Evolutionary conservation across 2,329 filamentous ascomycete species (phyloP).

Genomic region (Lithohypha guttulata): DNA sequence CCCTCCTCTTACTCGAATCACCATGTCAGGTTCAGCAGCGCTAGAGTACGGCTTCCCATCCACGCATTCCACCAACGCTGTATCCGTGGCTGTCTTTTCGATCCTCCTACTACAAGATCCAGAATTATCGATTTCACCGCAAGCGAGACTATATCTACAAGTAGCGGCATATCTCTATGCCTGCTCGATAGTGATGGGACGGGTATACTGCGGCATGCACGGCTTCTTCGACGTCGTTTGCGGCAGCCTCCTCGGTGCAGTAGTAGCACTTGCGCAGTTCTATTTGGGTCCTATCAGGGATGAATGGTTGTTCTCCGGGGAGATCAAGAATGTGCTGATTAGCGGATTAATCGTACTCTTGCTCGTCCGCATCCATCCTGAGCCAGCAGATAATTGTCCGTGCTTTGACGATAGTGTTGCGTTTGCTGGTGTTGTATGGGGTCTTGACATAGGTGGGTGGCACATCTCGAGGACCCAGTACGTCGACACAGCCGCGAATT

Average conservation of each 20-base stretch:
- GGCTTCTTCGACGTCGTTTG: slow-evolving; percentile 84
- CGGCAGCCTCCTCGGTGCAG: slow-evolving; percentile 65
- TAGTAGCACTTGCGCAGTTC: slow-evolving; percentile 48
- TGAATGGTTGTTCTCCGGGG: slow-evolving; percentile 53
- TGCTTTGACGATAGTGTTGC: slow-evolving; percentile 95
- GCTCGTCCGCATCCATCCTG: slow-evolving; percentile 80
- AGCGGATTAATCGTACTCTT: slow-evolving; percentile 57
- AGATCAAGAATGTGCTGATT: slow-evolving; percentile 53
- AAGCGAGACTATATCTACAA: slow-evolving; percentile 54
- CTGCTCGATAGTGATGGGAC: slow-evolving; percentile 76
- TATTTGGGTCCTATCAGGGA: slow-evolving; percentile 52
- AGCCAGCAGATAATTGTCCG: slow-evolving; percentile 91
- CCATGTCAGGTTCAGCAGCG: slow-evolving; percentile 90
- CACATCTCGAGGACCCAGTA: slow-evolving; percentile 55
- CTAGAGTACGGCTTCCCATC: slow-evolving; percentile 96
- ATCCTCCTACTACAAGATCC: slow-evolving; percentile 51
- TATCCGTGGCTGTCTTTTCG: slow-evolving; percentile 81
- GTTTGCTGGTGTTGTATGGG: slow-evolving; percentile 83
- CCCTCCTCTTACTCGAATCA: slow-evolving; percentile 84
- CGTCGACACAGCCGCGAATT: slow-evolving; percentile 40
- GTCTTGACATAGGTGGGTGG: slow-evolving; percentile 73
- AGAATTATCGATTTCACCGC: slow-evolving; percentile 50
- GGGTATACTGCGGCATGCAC: slow-evolving; percentile 97
- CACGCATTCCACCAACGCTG: slow-evolving; percentile 92
- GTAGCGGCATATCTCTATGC: slow-evolving; percentile 71